Percentiles rank a stretch among this genome's conserved stretches.
Conservation (phyloP, 768 basidiomycete genomes). For the Grammothele lineata region DNA sequence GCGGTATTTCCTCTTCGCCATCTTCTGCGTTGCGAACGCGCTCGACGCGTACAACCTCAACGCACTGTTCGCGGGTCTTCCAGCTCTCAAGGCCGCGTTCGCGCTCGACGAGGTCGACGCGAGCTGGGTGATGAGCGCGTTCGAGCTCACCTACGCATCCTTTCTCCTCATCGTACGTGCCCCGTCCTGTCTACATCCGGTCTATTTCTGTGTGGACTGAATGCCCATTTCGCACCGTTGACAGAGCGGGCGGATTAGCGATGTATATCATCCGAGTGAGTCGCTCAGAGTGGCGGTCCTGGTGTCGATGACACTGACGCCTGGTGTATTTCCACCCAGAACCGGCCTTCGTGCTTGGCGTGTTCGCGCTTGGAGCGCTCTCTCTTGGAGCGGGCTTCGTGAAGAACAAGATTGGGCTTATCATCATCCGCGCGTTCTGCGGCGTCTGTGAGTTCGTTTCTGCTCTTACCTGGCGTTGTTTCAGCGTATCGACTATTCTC, state of each 20-base stretch:
- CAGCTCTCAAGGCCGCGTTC: neutral
- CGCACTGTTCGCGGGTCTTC: neutral
- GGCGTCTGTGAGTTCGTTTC: slow-evolving; percentile 15
- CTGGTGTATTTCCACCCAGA: slow-evolving; percentile 6
- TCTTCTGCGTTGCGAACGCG: slow-evolving; percentile 1
- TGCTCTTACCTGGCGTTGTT: neutral
- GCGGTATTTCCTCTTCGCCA: slow-evolving; percentile 1
- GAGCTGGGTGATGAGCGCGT: slow-evolving; percentile 27
- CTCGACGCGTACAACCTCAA: neutral
- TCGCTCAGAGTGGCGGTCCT: too few relatives aligned
- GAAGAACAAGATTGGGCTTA: slow-evolving; percentile 17
- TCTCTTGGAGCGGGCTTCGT: slow-evolving; percentile 23
- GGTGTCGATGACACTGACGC: neutral
- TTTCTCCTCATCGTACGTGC: slow-evolving; percentile 24
- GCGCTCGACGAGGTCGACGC: neutral
- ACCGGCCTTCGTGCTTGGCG: slow-evolving; percentile 19
- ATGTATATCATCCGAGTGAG: slow-evolving; percentile 24
- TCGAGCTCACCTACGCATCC: slow-evolving; percentile 28
- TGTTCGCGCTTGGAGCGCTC: slow-evolving; percentile 15
- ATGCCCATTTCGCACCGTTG: neutral
- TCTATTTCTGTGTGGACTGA: neutral
- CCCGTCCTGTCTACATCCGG: too few relatives aligned
- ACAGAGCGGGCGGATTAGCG: slow-evolving; percentile 24
- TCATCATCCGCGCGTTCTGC: slow-evolving; percentile 22
- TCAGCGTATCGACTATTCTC: neutral